Evolutionary conservation across 805 yeast genomes (phyloP), one percentile per base, ranked within the genome.

Genomic region (Kodamaea hsintzibuensis): DNA sequence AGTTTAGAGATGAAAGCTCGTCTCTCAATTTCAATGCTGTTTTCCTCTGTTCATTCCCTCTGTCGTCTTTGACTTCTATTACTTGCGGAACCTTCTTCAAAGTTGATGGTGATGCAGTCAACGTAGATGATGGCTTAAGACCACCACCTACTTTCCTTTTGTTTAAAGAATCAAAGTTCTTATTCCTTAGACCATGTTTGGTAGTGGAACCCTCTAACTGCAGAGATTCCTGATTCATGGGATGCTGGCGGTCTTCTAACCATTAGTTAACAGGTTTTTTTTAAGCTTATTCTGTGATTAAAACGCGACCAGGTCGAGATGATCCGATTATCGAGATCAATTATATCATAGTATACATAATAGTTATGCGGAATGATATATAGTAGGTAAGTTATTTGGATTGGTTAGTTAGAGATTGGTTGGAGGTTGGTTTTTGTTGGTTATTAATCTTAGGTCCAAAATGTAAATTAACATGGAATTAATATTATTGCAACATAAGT

Each of bases 111-210:
- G 35, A 12, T 30, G 10, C 13, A 12, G 35, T 30, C 7, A 47
- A 27, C 17, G 49, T 47, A 5, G 49, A 47, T 9, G 33, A 6
- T 9, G 49, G 49, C 6, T 42, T 27, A 3, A 16, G 37, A 2
- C 49, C 49, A 2, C 49, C 49, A 2, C 49, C 49, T 14, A 47
- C 38, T 30, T 47, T 47, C 27, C 38, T 30, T 10, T 47, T 40
- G 10, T 30, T 27, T 16, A 47, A 42, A 8, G 49, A 47, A 27
- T 33, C 22, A 42, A 47, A 47, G 33, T 47, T 42, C 16, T 30
- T 30, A 12, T 12, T 30, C 10, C 35, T 30, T 30, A 30, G 35
- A 10, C 10, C 35, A 2, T 30, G 10, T 10, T 30, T 30, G 35
- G 35, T 12, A 12, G 10, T 30, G 10, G 35, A 30, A 30, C 35